Evolutionary conservation across 306 rosid species (phyloP).

Genomic region (Bauhinia variegata): DNA sequence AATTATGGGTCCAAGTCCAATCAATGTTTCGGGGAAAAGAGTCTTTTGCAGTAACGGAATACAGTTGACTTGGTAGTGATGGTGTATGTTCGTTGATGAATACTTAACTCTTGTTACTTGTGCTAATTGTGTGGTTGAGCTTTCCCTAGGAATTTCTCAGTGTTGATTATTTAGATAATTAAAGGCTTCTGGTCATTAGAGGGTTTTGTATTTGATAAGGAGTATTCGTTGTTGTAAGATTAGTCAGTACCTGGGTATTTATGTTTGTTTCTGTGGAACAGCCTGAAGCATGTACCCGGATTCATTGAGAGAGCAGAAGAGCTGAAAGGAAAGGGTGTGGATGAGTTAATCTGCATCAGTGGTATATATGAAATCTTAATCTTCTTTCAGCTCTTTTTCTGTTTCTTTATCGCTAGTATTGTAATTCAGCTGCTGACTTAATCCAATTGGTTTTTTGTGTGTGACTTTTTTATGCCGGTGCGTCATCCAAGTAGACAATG

Average conservation of each 20-base stretch:
- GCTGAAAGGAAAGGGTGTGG: conserved; percentile 78
- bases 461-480: no score
- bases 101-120: neutral
- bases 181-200: no score
- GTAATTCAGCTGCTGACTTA: no score
- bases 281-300: conserved; percentile 88
- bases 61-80: conserved; percentile 5
- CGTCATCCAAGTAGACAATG: neutral
- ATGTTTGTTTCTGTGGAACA: conserved; percentile 26
- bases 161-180: neutral
- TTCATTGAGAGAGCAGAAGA: conserved; percentile 75
- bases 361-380: conserved; percentile 40
- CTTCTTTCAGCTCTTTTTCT: neutral
- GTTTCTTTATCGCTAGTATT: neutral
- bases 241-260: neutral
- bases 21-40: no score
- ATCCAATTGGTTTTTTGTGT: no score
- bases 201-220: neutral
- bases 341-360: conserved; percentile 67
- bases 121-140: conserved; percentile 5
- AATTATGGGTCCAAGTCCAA: no score
- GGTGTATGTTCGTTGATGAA: neutral
- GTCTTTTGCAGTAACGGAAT: neutral
- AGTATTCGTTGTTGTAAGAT: neutral
- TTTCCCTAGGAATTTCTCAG: neutral